Evolutionary conservation across 2,329 filamentous ascomycete genomes (phyloP).

Genomic region (Aureobasidium musti): DNA sequence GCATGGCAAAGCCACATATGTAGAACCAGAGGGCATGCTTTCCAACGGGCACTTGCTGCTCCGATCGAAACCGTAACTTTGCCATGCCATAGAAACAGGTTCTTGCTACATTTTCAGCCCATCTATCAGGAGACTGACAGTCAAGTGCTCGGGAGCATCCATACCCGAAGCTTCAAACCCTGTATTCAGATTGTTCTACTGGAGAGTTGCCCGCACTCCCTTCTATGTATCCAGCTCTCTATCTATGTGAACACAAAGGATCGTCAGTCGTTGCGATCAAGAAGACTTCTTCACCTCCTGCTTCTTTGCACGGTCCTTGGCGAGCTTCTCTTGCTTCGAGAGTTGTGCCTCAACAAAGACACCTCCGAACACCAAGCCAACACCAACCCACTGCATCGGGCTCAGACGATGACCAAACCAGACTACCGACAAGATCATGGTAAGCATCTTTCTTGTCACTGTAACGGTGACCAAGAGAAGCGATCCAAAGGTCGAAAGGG

Average conservation of each 20-base stretch:
- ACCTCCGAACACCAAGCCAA: conserved; percentile 89
- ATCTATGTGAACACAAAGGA: background rate
- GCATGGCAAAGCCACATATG: conserved; percentile 20
- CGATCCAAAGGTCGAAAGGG: conserved; percentile 86
- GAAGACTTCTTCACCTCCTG: conserved; percentile 17
- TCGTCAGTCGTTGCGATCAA: background rate
- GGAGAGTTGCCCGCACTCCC: conserved; percentile 5
- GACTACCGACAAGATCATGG: conserved; percentile 94
- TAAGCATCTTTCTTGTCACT: conserved; percentile 98
- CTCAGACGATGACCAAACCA: conserved; percentile 89
- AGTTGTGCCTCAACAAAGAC: conserved; percentile 89
- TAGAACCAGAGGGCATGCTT: background rate
- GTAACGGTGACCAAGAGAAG: conserved; percentile 93
- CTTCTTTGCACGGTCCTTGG: conserved; percentile 63
- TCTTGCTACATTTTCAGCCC: background rate
- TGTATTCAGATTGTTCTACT: background rate
- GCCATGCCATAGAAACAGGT: conserved; percentile 5
- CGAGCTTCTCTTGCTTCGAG: conserved; percentile 77
- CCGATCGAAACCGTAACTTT: background rate
- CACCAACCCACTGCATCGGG: conserved; percentile 90
- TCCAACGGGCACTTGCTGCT: conserved; percentile 10
- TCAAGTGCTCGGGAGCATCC: conserved; percentile 9
- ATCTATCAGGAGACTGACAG: background rate
- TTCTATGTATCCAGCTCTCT: background rate
- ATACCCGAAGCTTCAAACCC: background rate